These are phyloP conservation scores for Barnettozyma siamensis DNA, from an alignment of 805 yeast genomes.

Conservation along the genomic window DNA sequence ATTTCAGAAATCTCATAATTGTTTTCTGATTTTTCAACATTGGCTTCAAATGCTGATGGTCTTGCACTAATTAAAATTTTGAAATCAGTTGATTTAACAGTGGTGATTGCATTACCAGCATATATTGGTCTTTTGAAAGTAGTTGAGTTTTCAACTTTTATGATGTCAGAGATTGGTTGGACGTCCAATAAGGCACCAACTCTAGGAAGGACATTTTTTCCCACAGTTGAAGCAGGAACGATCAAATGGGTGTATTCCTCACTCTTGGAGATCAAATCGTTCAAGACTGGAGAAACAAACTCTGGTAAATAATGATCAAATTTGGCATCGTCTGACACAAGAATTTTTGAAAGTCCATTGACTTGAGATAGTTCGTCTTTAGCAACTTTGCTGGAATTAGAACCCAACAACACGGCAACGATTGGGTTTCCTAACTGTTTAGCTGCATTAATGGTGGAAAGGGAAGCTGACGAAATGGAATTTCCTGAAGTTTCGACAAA, in stretches of 20 bases:
- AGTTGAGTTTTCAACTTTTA: slow-evolving; percentile 54
- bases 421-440: slow-evolving; percentile 67
- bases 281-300: slow-evolving; percentile 64
- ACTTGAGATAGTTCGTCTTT: slow-evolving; percentile 45
- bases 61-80: slow-evolving; percentile 72
- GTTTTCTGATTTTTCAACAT: slow-evolving; percentile 31
- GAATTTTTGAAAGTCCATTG: slow-evolving; percentile 34
- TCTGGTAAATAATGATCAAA: slow-evolving; percentile 78
- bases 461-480: slow-evolving; percentile 57
- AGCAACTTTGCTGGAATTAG: slow-evolving; percentile 45
- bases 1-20: slow-evolving; percentile 45
- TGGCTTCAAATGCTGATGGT: slow-evolving; percentile 69
- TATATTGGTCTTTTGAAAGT: slow-evolving; percentile 91
- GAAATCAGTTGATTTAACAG: slow-evolving; percentile 66
- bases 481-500: slow-evolving; percentile 59
- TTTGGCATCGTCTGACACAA: slow-evolving; percentile 51
- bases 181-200: slow-evolving; percentile 77
- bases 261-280: slow-evolving; percentile 28
- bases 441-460: slow-evolving; percentile 77
- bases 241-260: slow-evolving; percentile 57
- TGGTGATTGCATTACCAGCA: slow-evolving; percentile 90
- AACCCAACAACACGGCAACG: slow-evolving; percentile 72
- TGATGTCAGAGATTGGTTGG: slow-evolving; percentile 85
- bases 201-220: slow-evolving; percentile 83
- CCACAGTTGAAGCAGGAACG: slow-evolving; percentile 79